Base-by-base conservation (phyloP, 2,329 filamentous ascomycete genomes). In the Aspergillus phoenicis region DNA sequence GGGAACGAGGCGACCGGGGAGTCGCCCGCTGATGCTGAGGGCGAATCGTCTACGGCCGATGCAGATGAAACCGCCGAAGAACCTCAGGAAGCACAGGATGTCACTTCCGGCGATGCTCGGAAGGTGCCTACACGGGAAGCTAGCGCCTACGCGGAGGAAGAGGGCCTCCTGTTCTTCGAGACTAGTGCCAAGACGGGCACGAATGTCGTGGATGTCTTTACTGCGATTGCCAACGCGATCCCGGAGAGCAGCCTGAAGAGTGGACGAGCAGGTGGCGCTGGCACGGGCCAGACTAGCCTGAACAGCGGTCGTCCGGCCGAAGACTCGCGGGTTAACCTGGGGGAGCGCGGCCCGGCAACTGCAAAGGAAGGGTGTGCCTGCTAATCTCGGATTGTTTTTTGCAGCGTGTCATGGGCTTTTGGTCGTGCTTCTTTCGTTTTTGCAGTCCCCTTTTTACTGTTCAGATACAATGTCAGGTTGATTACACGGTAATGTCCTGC, bases 221-320 rank as follows among this genome's bases (percentile, higher is more conserved):
- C 93, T 49, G 95, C 95, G 33, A 99, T 99, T 75, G 95, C 95
- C 62, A 98, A 98, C 75, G 93, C 93, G 43, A 99, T 99, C 71
- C 95, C 95, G 1, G 95, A 99, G 83, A 96, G 93, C 56, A 97
- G 92, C 64, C 82, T 98, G 76, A 98, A 98, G 86, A 93, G 89
- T 54, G 86, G 91, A 36, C 87, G 92, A 68, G 90, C 90, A n/a
- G 82, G 85, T 17, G 89, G 87, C 52, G 83, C 87, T 17, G 81
- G 84, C 60, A 83, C 85, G 71, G 85, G 86, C 76, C 81, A 82
- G 68, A 77, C 73, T 54, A 73, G 70, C 72, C 90, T 75, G 86
- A 93, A 78, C 83, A 70, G 74, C 43, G 74, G 72, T 57, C 75
- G 78, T 53, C 68, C 76, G 59, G 75, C 72, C 30, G 78, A 81